Base-by-base conservation (phyloP, 257 asterid genomes). In the Solanum peruvianum region DNA sequence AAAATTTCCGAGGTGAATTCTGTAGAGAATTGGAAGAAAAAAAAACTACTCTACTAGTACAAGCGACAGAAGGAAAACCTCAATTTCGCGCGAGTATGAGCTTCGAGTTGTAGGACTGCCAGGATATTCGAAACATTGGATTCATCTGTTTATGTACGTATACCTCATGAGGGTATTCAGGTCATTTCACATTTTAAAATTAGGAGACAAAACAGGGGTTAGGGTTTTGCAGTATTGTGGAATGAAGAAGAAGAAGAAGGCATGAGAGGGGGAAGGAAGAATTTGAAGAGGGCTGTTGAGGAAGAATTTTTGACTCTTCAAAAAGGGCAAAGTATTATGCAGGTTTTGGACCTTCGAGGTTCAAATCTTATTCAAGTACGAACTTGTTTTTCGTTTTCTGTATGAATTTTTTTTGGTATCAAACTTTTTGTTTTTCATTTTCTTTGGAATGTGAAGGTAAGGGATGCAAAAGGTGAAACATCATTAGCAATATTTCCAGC, bases 251-350 rank as follows among this genome's bases (percentile, higher is more conserved):
- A 14, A 67, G 83, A 80, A 64, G 85, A 45, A 85, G 76, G 29
- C 11, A 94, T 95, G 98, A 89, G 91, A 89, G 93, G 97, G 83
- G 98, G 98, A 80, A 92, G 99, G 92, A 96, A 96, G 93, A 94
- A 95, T 91, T 95, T 94, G 80, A 95, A 93, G 93, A 93, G 99
- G 86, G 96, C 95, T 56, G 64, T 56, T 20, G 25, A 20, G 25
- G 64, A 92, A 56, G 93, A 91, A 84, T 88, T 87, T 84, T 86
- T 70, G 14, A 87, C 91, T 7, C 64, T 94, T 86, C 91, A 92
- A 87, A 87, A 76, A 33, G 96, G 94, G 76, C 94, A 95, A 75
- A 93, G 89, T 88, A 88, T 96, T 71, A 94, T 96, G 98, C 99
- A 94, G 88, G 98, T 94, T 81, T 86, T 92, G 64, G 94, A 91